phyloP scores from a whole-genome alignment of 2,329 filamentous ascomycete species.

The Claviceps humidiphila region DNA sequence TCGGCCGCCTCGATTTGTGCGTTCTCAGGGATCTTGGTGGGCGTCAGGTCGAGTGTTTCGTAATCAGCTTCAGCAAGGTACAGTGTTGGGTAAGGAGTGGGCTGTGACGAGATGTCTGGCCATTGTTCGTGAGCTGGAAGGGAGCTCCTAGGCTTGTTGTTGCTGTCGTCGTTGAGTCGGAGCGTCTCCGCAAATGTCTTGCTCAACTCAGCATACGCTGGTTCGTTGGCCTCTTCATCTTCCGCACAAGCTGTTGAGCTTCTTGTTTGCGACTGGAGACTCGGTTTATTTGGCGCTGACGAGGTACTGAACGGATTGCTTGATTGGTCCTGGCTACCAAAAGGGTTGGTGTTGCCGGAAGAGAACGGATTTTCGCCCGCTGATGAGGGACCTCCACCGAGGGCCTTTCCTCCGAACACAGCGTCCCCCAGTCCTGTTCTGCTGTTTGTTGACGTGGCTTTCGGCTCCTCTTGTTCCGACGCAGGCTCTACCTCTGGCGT shows the following conservation, averaged over 20 bases:
- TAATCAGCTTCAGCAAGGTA: constrained; percentile 83
- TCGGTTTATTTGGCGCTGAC: constrained; percentile 16
- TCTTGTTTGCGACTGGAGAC: constrained; percentile 19
- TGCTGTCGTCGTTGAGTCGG: constrained; percentile 46
- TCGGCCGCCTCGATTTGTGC: constrained; percentile 29
- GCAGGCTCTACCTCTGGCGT: constrained; percentile 20
- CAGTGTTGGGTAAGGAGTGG: constrained; percentile 58
- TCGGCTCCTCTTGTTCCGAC: constrained; percentile 18
- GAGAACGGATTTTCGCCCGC: constrained; percentile 47
- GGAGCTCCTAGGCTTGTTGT: constrained; percentile 14
- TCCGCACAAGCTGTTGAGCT: background rate
- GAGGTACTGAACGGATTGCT: constrained; percentile 19
- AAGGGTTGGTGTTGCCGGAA: constrained; percentile 32
- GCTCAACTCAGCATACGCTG: constrained; percentile 26
- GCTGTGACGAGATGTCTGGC: constrained; percentile 54
- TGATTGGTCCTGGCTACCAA: constrained; percentile 17
- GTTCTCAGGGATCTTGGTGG: constrained; percentile 35
- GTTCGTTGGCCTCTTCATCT: constrained; percentile 8
- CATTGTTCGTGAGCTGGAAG: constrained; percentile 50
- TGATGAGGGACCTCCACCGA: constrained; percentile 19
- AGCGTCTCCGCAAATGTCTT: constrained; percentile 64
- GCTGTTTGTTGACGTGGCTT: constrained; percentile 17
- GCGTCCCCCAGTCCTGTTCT: constrained; percentile 46
- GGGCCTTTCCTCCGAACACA: constrained; percentile 52
- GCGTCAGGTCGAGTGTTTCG: constrained; percentile 61